Evolutionary conservation across 495 filamentous ascomycete genomes (phyloP), one percentile per base, ranked within the genome.

Genomic region (Trichoderma virens): DNA sequence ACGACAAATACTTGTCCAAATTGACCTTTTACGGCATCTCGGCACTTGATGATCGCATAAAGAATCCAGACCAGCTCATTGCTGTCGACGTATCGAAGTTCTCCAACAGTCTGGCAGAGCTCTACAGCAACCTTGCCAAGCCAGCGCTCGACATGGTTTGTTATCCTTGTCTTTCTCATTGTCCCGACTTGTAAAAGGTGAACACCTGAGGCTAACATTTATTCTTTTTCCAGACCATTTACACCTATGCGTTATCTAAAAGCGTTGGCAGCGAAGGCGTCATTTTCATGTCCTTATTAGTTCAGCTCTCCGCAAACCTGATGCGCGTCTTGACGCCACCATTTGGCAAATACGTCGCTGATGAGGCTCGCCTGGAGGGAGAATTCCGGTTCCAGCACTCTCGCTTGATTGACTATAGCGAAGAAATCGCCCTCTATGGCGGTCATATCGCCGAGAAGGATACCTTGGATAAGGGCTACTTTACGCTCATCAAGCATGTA

Each of bases 11-110:
- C 73, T 84, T 98, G 18, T 91, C 88, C 11, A 88, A 97, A 56
- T 91, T 98, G 89, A 98, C 94, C 0, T 98, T 97, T 76, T 98
- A 98, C 76, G 90, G 91, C 5, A 89, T 98, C 51, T 95, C 92
- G 1, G 92, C 95, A 2, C 79, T 98, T 41, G 94, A 98, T 67
- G 94, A 98, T 73, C 89, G 94, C 65, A 96, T 98, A 80, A 97
- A 97, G 80, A 98, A 98, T 70, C 91, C 94, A 8, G 94, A 98
- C 75, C 94, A 98, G 76, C 85, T 98, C 18, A 96, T 98, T 69
- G 93, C 93, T 0, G 92, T 97, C 9, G 94, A 98, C 71, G 92
- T 98, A 4, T 87, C 93, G 61, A 92, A 92, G 67, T 98, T 98
- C 79, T 94, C 93, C 8, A 96, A 96, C 71, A 94, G 90, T 66